Evolutionary conservation across 106 monocot species (phyloP), one percentile per base, ranked within the genome.

Genomic region (Apostasia shenzhenica): DNA sequence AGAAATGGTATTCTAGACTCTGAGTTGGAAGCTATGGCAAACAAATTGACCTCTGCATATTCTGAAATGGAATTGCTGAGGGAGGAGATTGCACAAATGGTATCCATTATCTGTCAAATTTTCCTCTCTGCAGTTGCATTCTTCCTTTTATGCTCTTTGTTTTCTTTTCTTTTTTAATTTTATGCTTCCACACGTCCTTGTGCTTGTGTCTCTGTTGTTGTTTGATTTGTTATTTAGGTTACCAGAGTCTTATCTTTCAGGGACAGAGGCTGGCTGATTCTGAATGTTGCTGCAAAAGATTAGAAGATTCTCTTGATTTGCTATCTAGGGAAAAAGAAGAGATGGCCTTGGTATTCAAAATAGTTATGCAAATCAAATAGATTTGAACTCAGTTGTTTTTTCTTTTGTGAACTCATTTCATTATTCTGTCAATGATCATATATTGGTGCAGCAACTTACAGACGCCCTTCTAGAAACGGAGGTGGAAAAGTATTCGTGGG

Each of bases 381-480:
- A 50, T 59, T 11, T n/a, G 9, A 45, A 10, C 4, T 48, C 1
- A 55, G 8, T 13, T 41, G 54, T 12, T 39, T 4, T 46, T 11
- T 14, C 13, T 14, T 57, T 56, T 56, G 5, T 11, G 12, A 12
- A 1, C 14, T 69, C 5, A 2, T 6, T 45, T 14, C 12, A 42
- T 1, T 10, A 55, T 55, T 59, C 8, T 13, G 8, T 41, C 37
- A 59, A 6, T 41, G 41, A 39, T 59, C 8, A 8, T 40, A 6
- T 41, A 59, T 59, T 59, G 3, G 42, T 79, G 57, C 81, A 95
- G 95, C 82, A 95, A 92, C 88, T 95, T 68, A 82, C 89, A 39
- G 88, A 89, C 75, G 84, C 84, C 42, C 84, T 97, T 78, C 76
- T 92, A 66, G 92, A 92, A 72, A 67, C 82, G 74, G 95, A 97